phyloP scores from a whole-genome alignment of 345 rosid species.

The Combretum micranthum region DNA sequence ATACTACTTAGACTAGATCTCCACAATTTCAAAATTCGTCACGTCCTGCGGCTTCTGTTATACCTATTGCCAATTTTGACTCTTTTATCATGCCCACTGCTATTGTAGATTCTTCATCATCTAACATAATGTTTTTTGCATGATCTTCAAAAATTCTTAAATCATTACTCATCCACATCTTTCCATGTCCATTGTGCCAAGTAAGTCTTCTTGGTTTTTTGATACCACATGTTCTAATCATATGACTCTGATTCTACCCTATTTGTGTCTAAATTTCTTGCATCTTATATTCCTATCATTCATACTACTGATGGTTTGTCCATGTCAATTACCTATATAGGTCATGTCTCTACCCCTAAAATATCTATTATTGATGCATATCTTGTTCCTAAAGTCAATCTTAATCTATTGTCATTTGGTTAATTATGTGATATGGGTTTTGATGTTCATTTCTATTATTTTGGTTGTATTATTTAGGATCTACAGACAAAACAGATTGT shows the following conservation, averaged over 20 bases:
- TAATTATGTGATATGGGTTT: constrained; percentile 6
- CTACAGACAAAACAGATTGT: neutral
- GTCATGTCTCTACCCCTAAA: neutral
- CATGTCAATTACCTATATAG: neutral
- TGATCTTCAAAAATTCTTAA: too few species aligned
- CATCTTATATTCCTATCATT: neutral
- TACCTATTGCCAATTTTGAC: too few species aligned
- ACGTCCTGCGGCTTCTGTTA: too few species aligned
- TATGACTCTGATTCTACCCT: neutral
- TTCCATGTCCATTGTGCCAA: neutral
- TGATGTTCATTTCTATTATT: neutral
- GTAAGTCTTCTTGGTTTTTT: constrained; percentile 3
- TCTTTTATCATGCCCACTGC: too few species aligned
- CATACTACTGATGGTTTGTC: neutral
- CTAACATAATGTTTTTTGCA: too few species aligned
- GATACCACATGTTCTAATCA: constrained; percentile 7
- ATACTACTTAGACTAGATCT: too few species aligned
- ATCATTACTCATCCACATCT: too few species aligned
- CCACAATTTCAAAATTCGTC: too few species aligned
- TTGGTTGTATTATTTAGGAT: neutral
- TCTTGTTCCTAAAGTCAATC: constrained; percentile 1
- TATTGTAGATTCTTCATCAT: too few species aligned
- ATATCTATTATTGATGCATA: neutral
- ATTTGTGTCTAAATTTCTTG: neutral
- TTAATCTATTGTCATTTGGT: constrained; percentile 4